Conservation (phyloP, 2,329 filamentous ascomycete genomes). For the Blumeria graminis region DNA sequence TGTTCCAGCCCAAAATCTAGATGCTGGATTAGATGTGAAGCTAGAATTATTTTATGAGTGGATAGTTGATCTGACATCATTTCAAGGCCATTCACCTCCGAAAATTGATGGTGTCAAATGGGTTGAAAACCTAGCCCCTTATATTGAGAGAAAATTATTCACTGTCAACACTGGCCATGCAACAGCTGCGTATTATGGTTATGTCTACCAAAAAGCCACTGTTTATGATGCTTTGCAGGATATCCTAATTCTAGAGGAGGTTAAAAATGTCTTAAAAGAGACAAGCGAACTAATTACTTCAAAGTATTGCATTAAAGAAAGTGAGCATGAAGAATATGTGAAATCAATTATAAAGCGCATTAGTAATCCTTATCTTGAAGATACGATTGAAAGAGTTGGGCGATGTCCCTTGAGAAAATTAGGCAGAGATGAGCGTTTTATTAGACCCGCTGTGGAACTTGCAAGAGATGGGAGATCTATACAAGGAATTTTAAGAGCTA, state of each 20-base stretch:
- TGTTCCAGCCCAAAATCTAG: conserved; percentile 65
- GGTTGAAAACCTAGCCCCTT: conserved; percentile 76
- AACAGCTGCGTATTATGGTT: no score
- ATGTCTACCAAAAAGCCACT: no score
- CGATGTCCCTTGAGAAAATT: conserved; percentile 88
- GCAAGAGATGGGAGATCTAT: conserved; percentile 56
- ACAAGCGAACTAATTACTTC: no score
- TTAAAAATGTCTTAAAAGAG: no score
- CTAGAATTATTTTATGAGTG: conserved; percentile 99
- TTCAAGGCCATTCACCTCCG: conserved; percentile 45
- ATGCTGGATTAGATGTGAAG: conserved; percentile 68
- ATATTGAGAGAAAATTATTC: conserved; percentile 52
- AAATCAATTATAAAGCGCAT: no score
- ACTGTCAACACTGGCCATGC: no score
- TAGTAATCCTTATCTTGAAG: no score
- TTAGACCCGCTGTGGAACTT: conserved; percentile 73
- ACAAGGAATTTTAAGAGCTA: conserved; percentile 50
- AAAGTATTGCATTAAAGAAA: no score
- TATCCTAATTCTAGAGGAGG: no score
- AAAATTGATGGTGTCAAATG: conserved; percentile 74
- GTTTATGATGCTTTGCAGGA: no score
- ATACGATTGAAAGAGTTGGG: conserved; percentile 39
- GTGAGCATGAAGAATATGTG: no score
- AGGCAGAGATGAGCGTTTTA: conserved; percentile 82
- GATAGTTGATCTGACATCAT: conserved; percentile 79